Base-by-base conservation (phyloP, 495 filamentous ascomycete species). In the Lasiosphaeria hispida region DNA sequence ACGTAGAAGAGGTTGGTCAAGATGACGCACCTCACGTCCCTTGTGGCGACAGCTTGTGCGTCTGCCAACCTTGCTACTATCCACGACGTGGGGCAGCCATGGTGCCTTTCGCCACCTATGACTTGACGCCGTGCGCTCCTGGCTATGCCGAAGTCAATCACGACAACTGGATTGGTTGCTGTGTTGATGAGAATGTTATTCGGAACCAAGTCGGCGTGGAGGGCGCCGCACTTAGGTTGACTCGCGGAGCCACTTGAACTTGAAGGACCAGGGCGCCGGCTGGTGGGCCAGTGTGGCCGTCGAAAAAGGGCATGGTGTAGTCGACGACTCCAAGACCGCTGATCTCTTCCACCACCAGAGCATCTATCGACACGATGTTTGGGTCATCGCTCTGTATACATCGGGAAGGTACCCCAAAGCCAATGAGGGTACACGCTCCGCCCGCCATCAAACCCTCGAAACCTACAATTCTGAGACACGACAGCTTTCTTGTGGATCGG, bases 321-420 rank as follows among this genome's bases (percentile, higher is more conserved):
- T 34, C 49, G 49, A 52, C 36, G 36, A 52, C 49, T 7, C 49
- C 49, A 40, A 52, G 49, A 19, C 49, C 49, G 36, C 33, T 52
- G 8, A 52, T 18, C 36, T 52, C 49, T 18, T 52, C 49, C n/a
- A 52, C 35, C 35, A 52, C 49, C 49, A 52, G 49, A 4, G 35
- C 34, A 7, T 40, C 36, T 2, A 40, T 19, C n/a, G 34, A 5
- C n/a, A 52, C 33, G 13, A 52, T 14, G 35, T 52, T 52, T 15
- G 48, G 48, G 35, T 51, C 7, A 51, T n/a, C n/a, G n/a, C n/a
- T n/a, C n/a, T n/a, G n/a, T n/a, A n/a, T n/a, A n/a, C n/a, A n/a
- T n/a, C n/a, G n/a, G n/a, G n/a, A n/a, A n/a, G n/a, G n/a, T n/a
- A n/a, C n/a, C n/a, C n/a, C n/a, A n/a, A n/a, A n/a, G n/a, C n/a